These are phyloP conservation scores for Pestalotiopsis sp. DNA, from an alignment of 2,329 filamentous ascomycete genomes.

Conservation along the genomic window DNA sequence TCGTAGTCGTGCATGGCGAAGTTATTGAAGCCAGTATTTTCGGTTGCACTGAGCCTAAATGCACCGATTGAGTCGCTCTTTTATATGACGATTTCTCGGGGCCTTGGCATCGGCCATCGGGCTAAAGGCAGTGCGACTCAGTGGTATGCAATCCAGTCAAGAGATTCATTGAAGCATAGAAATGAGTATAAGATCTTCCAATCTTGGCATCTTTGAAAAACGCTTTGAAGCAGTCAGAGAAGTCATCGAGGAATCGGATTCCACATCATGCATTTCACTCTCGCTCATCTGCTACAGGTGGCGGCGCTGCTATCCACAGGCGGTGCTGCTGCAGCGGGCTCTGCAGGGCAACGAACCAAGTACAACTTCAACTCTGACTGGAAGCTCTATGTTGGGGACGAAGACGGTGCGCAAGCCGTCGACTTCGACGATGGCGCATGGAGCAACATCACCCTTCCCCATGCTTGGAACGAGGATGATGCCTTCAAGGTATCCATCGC, in stretches of 20 bases:
- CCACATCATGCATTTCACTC: background rate
- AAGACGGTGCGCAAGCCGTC: background rate
- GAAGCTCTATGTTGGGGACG: slow-evolving; percentile 8
- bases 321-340: background rate
- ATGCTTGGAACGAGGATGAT: slow-evolving; percentile 4
- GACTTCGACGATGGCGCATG: background rate
- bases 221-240: background rate
- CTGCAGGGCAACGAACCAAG: background rate
- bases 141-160: background rate
- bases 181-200: background rate
- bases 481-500: background rate
- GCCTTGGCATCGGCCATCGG: background rate
- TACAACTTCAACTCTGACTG: slow-evolving; percentile 9
- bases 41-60: background rate
- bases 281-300: background rate
- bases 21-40: background rate
- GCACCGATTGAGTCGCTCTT: background rate
- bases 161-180: background rate
- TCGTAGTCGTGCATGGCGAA: background rate
- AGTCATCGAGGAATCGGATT: background rate
- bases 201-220: background rate
- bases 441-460: background rate
- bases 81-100: background rate
- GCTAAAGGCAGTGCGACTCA: background rate
- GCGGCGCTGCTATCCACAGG: background rate